These are phyloP conservation scores for Ophiocordyceps australis DNA, from an alignment of 2,329 filamentous ascomycete genomes.

Conservation along the genomic window DNA sequence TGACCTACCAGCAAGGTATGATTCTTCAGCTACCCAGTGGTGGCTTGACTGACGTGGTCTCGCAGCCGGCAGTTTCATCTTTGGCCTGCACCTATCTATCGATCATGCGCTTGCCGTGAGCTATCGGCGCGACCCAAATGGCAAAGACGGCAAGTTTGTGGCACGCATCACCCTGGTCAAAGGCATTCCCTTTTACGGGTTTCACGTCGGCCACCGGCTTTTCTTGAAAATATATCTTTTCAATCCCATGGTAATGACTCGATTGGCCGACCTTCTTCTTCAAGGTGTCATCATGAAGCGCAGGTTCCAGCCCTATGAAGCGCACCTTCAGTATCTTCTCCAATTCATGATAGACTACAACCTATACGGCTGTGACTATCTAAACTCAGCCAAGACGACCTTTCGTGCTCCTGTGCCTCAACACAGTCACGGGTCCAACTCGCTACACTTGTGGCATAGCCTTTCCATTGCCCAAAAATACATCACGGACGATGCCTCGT, in stretches of 20 bases:
- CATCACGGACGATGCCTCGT: constrained; percentile 35
- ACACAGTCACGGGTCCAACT: constrained; percentile 39
- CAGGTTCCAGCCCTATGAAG: constrained; percentile 81
- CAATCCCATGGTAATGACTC: constrained; percentile 73
- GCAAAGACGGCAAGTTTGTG: constrained; percentile 53
- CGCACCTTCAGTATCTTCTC: constrained; percentile 76
- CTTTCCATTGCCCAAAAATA: constrained; percentile 38
- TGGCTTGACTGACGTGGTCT: constrained; percentile 3
- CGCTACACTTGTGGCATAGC: constrained; percentile 63
- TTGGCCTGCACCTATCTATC: constrained; percentile 66
- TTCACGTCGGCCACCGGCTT: constrained; percentile 76
- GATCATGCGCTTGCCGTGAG: constrained; percentile 78
- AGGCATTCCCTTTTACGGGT: constrained; percentile 89
- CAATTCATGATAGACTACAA: constrained; percentile 99
- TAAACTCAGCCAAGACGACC: constrained; percentile 50
- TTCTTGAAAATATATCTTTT: constrained; percentile 93
- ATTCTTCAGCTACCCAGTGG: neutral
- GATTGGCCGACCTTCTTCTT: constrained; percentile 69
- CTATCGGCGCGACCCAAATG: constrained; percentile 59
- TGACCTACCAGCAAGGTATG: constrained; percentile 50
- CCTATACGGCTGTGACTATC: constrained; percentile 80
- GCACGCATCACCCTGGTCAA: constrained; percentile 86
- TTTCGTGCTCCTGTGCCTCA: constrained; percentile 65
- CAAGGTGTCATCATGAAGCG: constrained; percentile 77
- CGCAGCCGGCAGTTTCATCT: constrained; percentile 57